Conservation (phyloP, 1,284 basidiomycete genomes). For the Cutaneotrichosporon mucoides region DNA sequence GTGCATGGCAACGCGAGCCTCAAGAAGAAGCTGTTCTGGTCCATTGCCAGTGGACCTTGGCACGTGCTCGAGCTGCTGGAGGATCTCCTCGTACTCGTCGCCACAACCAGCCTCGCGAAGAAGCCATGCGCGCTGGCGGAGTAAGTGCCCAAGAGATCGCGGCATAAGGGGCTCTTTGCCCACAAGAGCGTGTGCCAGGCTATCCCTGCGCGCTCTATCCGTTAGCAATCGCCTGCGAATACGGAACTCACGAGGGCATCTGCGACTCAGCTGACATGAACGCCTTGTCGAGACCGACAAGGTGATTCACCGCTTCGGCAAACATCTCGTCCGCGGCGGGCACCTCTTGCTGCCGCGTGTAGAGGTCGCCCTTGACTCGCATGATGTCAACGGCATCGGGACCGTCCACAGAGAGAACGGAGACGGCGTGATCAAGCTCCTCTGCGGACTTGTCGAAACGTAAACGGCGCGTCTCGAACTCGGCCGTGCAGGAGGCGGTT, state of each 20-base stretch:
- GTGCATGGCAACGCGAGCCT: conserved; percentile 69
- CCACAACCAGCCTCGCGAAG: conserved; percentile 59
- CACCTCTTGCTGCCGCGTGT: conserved; percentile 52
- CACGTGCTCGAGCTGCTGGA: conserved; percentile 53
- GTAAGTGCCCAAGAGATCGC: conserved; percentile 60
- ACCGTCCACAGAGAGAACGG: conserved; percentile 30
- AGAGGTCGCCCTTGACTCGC: conserved; percentile 57
- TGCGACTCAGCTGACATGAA: conserved; percentile 36
- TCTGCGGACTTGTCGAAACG: conserved; percentile 57
- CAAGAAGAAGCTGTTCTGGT: conserved; percentile 65
- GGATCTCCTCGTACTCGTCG: conserved; percentile 54
- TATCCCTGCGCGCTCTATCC: conserved; percentile 1
- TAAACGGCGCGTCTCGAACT: conserved; percentile 63
- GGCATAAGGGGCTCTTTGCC: conserved; percentile 61
- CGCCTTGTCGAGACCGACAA: conserved; percentile 33
- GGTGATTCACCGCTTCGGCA: conserved; percentile 31
- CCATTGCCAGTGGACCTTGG: conserved; percentile 26
- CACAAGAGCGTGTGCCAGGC: conserved; percentile 52
- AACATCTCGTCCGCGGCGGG: conserved; percentile 54
- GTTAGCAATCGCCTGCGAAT: not conserved
- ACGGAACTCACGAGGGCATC: conserved; percentile 26
- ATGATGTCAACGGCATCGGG: conserved; percentile 61
- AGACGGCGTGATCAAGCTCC: conserved; percentile 56
- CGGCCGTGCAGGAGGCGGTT: conserved; percentile 62
- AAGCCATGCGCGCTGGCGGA: conserved; percentile 74